These are phyloP conservation scores for Paraleonurus japonicus DNA, from an alignment of 257 asterid species.

Conservation along the genomic window DNA sequence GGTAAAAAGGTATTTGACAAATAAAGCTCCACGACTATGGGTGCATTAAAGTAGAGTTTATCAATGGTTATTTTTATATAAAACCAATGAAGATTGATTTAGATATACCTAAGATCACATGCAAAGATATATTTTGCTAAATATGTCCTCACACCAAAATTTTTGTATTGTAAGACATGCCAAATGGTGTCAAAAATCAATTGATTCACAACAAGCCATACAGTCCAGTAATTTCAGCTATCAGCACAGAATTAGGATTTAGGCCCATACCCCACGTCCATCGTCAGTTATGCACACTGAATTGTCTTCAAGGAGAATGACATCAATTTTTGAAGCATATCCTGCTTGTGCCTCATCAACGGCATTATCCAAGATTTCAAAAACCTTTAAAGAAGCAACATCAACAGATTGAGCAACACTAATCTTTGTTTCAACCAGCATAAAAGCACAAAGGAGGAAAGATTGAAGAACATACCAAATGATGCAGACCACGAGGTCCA, in stretches of 20 bases:
- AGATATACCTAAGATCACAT: too few species aligned
- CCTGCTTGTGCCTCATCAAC: slow-evolving; percentile 99
- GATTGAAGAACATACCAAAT: slow-evolving; percentile 58
- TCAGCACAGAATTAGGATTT: slow-evolving; percentile 20
- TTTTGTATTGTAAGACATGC: neutral
- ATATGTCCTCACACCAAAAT: neutral
- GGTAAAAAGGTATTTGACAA: neutral
- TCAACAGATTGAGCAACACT: slow-evolving; percentile 27
- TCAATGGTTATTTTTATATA: neutral
- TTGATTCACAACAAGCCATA: neutral
- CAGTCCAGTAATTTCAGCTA: neutral
- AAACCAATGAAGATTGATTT: neutral
- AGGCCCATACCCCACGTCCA: slow-evolving; percentile 93
- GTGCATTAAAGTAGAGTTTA: neutral
- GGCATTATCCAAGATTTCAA: slow-evolving; percentile 96
- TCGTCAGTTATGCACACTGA: slow-evolving; percentile 90
- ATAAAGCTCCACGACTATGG: neutral
- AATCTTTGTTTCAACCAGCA: slow-evolving; percentile 5
- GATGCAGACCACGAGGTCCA: slow-evolving; percentile 92
- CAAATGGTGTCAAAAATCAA: neutral
- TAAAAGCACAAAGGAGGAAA: neutral
- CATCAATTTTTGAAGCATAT: slow-evolving; percentile 79
- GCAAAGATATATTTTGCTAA: neutral
- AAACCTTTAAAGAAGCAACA: slow-evolving; percentile 50
- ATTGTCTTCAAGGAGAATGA: slow-evolving; percentile 66